Base-by-base conservation (phyloP, 2,329 filamentous ascomycete genomes). In the Pyricularia pennisetigena region DNA sequence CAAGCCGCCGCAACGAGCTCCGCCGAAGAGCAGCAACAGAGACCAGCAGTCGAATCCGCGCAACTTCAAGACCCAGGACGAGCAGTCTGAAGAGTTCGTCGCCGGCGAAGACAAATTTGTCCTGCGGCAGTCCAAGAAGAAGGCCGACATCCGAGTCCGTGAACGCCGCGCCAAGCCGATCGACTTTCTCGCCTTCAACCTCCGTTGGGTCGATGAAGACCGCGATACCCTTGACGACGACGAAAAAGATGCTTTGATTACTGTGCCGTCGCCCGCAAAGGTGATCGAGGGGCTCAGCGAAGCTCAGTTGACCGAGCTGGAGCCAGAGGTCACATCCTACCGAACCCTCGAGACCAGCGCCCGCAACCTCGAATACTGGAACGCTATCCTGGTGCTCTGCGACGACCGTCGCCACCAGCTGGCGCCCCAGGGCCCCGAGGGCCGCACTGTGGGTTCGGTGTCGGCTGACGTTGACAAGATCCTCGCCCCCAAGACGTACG, bases 81-180 rank as follows among this genome's bases (percentile, higher is more conserved):
- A 94, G 75, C 90, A 93, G 75, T 90, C 89, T 72, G 84, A 88
- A 29, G 86, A 90, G 75, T 99, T 95, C 84, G 92, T 98, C 24
- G 92, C 94, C 67, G 92, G 97, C 74, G 95, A 99, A 78, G 95
- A 99, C 81, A 89, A 90, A 71, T 99, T 99, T 75, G 95, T 98
- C 68, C 82, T 99, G 75, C 94, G 93, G 79, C 95, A 99, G 80
- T 91, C 94, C 64, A 99, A 98, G 84, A 98, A 96, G 82, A 98
- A 97, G 82, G 94, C 95, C 61, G 92, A 94, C 72, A 96, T 99
- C 73, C 90, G 95, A 59, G 93, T 98, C 64, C 92, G 93, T 73
- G 94, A 96, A 78, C 91, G 91, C 12, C 88, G 96, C 72, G 94
- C 94, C 68, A 94, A 93, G 75, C 91, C 94, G 10, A 94, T 98